Conservation (phyloP, 2,329 filamentous ascomycete genomes). For the Ceratocystis cubensis region DNA sequence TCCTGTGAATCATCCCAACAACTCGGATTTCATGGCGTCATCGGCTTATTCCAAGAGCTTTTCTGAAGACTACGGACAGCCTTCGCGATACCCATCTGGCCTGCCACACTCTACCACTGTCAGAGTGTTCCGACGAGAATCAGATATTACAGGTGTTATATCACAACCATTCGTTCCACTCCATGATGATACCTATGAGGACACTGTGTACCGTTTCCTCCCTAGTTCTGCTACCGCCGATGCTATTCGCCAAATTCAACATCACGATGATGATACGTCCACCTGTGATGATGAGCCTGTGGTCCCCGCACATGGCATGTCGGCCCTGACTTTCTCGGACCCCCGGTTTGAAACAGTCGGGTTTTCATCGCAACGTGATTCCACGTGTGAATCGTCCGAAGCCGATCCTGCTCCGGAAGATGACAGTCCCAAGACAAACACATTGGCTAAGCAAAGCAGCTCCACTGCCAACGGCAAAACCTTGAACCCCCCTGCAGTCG, state of each 20-base stretch:
- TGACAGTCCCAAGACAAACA: neutral
- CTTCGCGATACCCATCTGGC: neutral
- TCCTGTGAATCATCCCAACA: constrained; percentile 12
- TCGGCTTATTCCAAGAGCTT: constrained; percentile 26
- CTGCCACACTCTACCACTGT: constrained; percentile 18
- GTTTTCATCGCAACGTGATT: constrained; percentile 29
- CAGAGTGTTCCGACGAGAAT: constrained; percentile 37
- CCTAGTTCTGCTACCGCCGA: constrained; percentile 25
- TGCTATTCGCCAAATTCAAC: constrained; percentile 24
- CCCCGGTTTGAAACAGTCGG: constrained; percentile 11
- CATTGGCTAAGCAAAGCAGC: constrained; percentile 21
- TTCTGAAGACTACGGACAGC: constrained; percentile 30
- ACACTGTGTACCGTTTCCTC: constrained; percentile 32
- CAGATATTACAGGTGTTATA: constrained; percentile 24
- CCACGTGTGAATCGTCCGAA: constrained; percentile 33
- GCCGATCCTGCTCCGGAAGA: constrained; percentile 26
- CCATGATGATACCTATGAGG: constrained; percentile 24
- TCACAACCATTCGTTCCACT: constrained; percentile 4
- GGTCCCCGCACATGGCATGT: constrained; percentile 24
- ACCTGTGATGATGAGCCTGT: constrained; percentile 26
- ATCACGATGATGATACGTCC: constrained; percentile 27
- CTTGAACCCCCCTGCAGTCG: constrained; percentile 36
- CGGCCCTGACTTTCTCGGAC: constrained; percentile 8
- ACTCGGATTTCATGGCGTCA: constrained; percentile 2
- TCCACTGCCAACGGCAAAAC: constrained; percentile 33